A percentile compares a stretch with the other conserved stretches of the same genome.
Evolutionary conservation across 1,139 yeast genomes (phyloP).

Genomic region (Hemisphaericaspora subhashii): DNA sequence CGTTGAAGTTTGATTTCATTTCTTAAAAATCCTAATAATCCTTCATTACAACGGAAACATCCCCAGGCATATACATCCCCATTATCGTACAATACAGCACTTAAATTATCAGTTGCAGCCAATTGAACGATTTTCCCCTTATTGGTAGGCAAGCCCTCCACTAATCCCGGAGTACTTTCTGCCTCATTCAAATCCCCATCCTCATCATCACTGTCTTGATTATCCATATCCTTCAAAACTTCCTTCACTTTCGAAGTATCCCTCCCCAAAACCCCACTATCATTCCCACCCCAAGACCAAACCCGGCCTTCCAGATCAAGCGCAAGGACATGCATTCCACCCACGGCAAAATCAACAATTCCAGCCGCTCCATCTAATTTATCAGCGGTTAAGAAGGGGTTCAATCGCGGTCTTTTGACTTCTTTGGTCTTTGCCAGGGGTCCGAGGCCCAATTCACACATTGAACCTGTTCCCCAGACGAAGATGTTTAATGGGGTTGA

Average conservation of each 20-base stretch:
- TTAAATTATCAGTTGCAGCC: constrained; percentile 91
- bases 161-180: constrained; percentile 84
- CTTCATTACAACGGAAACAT: constrained; percentile 90
- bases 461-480: constrained; percentile 95
- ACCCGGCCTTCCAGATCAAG: constrained; percentile 69
- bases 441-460: constrained; percentile 96
- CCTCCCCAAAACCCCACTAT: constrained; percentile 90
- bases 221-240: constrained; percentile 63
- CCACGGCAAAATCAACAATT: constrained; percentile 84
- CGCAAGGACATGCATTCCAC: constrained; percentile 94
- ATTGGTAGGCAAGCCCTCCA: constrained; percentile 60
- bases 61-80: constrained; percentile 99
- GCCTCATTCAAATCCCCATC: constrained; percentile 84
- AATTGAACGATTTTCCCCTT: constrained; percentile 64
- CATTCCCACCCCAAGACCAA: constrained; percentile 99
- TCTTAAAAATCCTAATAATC: constrained; percentile 78
- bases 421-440: constrained; percentile 85
- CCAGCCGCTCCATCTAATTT: constrained; percentile 44
- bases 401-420: constrained; percentile 91
- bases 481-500: constrained; percentile 66
- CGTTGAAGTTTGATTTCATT: constrained; percentile 58
- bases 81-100: constrained; percentile 73
- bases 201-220: constrained; percentile 54
- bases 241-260: constrained; percentile 67
- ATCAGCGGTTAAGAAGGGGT: constrained; percentile 67